phyloP scores from a whole-genome alignment of 352 stramenopile genomes.

The Pythium chondricola region DNA sequence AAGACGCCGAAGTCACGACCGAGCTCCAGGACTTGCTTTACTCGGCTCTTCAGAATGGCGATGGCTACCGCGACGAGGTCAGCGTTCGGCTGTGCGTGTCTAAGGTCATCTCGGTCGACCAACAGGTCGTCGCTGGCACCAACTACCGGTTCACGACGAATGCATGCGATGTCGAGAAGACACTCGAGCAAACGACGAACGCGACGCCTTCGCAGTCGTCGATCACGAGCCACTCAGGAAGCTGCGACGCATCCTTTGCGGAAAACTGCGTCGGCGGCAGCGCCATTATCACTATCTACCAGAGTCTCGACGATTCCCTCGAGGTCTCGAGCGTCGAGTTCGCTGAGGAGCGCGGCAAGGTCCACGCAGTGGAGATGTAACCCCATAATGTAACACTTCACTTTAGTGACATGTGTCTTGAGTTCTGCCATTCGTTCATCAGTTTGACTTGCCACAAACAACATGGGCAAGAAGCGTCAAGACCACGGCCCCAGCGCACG shows the following conservation, averaged over 20 bases:
- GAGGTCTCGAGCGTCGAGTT: constrained; percentile 12
- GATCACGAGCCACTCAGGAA: constrained; percentile 3
- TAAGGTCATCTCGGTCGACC: constrained; percentile 10
- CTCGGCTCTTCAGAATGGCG: constrained; percentile 4
- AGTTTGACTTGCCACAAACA: background rate
- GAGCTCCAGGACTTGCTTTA: constrained; percentile 7
- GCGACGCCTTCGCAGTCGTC: background rate
- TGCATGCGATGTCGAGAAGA: constrained; percentile 16
- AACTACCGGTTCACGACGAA: constrained; percentile 25
- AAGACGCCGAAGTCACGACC: background rate
- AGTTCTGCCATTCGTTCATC: constrained; percentile 4
- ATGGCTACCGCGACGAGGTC: constrained; percentile 4
- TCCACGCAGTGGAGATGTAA: constrained; percentile 4
- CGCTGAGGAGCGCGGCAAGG: background rate
- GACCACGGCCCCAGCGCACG: constrained; percentile 9
- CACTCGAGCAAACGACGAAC: constrained; percentile 2
- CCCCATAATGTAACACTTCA: background rate
- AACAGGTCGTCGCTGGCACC: constrained; percentile 22
- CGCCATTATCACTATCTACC: constrained; percentile 20
- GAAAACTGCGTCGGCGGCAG: constrained; percentile 4
- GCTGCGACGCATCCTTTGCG: constrained; percentile 2
- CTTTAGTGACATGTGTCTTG: constrained; percentile 1
- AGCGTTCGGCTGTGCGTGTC: constrained; percentile 14
- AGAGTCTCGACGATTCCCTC: constrained; percentile 13
- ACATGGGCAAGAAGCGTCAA: constrained; percentile 31